Evolutionary conservation across 306 rosid species (phyloP), one percentile per base, ranked within the genome.

Genomic region (Purshia tridentata): DNA sequence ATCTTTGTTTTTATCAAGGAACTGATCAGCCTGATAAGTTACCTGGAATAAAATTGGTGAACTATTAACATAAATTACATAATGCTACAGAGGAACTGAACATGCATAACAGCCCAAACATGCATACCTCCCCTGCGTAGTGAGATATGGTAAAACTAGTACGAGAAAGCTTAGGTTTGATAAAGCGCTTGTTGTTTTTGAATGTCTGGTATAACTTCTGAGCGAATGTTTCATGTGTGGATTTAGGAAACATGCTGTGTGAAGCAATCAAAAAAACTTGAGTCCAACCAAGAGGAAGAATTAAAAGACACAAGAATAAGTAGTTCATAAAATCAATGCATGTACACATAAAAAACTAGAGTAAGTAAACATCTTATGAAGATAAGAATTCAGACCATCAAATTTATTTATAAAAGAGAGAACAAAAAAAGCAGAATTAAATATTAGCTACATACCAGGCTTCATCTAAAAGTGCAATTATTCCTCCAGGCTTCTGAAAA

Each of bases 201-300:
- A 95, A 92, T 63, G 98, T 95, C 86, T 92, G 98, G 81, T 95
- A 95, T 83, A 95, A 83, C 84, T 95, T 95, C 88, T 95, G 99
- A 80, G 99, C 78, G 63, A 95, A 95, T 46, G 99, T 95, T 88
- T 95, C 99, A 74, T 95, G 99, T 15, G 99, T 95, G 48, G 99
- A 95, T 86, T 95, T 95, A n/a, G 99, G 99, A 83, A 95, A 95
- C 99, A 95, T 95, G 80, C 99, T 95, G 96, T 57, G 56, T 67
- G 61, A 88, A 81, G 84, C 56, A 86, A 79, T 45, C 41, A 75
- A 46, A 65, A 55, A 72, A 74, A 57, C 61, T 73, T 86, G 72
- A 85, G 81, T 80, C 76, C 80, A 65, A 77, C 72, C 62, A 81
- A 62, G 69, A 46, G 72, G 69, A 58, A 51, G 72, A 82, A 79